These are phyloP conservation scores for Endothia cerciana DNA, from an alignment of 2,329 filamentous ascomycete genomes.

Conservation along the genomic window DNA sequence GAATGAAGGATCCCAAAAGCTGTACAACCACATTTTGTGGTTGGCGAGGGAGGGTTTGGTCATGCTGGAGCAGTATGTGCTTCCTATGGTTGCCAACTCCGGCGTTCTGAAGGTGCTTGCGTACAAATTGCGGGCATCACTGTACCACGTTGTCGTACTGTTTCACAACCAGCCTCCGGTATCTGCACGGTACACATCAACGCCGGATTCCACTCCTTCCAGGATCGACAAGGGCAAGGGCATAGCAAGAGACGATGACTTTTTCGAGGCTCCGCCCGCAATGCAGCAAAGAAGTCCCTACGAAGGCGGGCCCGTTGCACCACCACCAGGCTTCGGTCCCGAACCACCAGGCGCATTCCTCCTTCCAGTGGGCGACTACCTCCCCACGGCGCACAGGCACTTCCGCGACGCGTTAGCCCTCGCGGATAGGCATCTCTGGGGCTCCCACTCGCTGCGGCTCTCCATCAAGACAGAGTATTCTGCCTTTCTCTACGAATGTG, in stretches of 20 bases:
- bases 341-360: constrained; percentile 71
- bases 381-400: constrained; percentile 77
- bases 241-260: constrained; percentile 45
- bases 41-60: constrained; percentile 88
- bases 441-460: constrained; percentile 85
- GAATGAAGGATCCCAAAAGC: constrained; percentile 77
- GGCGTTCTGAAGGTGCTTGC: constrained; percentile 86
- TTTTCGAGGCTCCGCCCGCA: constrained; percentile 4
- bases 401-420: constrained; percentile 79
- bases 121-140: constrained; percentile 89
- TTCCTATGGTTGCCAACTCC: constrained; percentile 80
- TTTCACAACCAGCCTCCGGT: constrained; percentile 91
- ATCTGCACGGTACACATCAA: constrained; percentile 60
- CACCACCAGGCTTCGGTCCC: constrained; percentile 58
- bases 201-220: constrained; percentile 47
- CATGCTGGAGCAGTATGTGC: constrained; percentile 83
- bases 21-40: constrained; percentile 92
- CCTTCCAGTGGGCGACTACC: constrained; percentile 77
- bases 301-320: constrained; percentile 62
- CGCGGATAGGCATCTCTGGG: constrained; percentile 77
- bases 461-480: constrained; percentile 91
- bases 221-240: constrained; percentile 54
- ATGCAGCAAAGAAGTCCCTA: constrained; percentile 12
- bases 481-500: constrained; percentile 91
- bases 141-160: constrained; percentile 95